A percentile compares a stretch with the other conserved stretches of the same genome.
Conservation (phyloP, 257 asterid species). For the Plantago major region DNA sequence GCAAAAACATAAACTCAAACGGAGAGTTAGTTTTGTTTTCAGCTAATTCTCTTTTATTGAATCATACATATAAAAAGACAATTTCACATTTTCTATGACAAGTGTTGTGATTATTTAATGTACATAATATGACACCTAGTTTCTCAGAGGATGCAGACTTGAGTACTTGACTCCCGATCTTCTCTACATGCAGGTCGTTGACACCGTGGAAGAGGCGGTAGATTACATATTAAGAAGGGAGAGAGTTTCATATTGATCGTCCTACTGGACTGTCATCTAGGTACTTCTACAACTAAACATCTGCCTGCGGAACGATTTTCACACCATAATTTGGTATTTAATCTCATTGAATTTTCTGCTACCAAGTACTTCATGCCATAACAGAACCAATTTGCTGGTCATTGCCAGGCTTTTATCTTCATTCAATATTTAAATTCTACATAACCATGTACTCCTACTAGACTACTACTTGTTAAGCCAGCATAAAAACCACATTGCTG, state of each 20-base stretch:
- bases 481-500: too few species aligned
- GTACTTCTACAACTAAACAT: not conserved
- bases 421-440: not conserved
- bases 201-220: conserved; percentile 80
- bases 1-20: not conserved
- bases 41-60: not conserved
- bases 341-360: not conserved
- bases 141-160: not conserved
- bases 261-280: conserved; percentile 3
- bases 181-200: conserved; percentile 57
- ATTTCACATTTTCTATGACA: not conserved
- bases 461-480: too few species aligned
- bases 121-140: not conserved
- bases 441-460: too few species aligned
- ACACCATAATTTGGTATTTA: not conserved
- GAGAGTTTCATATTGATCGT: conserved; percentile 23
- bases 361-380: not conserved
- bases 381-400: not conserved
- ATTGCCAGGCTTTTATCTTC: conserved; percentile 1
- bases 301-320: not conserved
- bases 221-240: conserved; percentile 72
- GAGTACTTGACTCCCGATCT: not conserved
- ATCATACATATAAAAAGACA: not conserved
- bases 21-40: not conserved
- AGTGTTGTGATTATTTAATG: too few species aligned